These are phyloP conservation scores for Oxytropis ochrocephala DNA, from an alignment of 306 rosid species.

Conservation along the genomic window DNA sequence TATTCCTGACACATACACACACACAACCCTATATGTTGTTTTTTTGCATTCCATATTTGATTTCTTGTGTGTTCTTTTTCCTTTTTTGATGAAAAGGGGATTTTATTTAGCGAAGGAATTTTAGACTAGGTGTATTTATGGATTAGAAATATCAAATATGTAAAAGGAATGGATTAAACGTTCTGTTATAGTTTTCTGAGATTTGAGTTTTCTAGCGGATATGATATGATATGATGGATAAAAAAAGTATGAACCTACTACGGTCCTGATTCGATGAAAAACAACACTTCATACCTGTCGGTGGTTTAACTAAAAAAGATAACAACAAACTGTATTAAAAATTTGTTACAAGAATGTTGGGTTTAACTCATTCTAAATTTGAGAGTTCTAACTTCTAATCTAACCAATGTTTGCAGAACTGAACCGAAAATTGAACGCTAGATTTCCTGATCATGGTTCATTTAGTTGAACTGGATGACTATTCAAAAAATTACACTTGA, in stretches of 20 bases:
- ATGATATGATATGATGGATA: background rate
- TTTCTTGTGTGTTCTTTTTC: background rate
- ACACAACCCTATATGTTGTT: background rate
- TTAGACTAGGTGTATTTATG: background rate
- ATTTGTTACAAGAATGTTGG: background rate
- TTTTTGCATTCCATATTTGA: background rate
- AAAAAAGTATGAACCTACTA: background rate
- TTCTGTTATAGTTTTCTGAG: too few relatives aligned
- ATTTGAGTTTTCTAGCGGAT: background rate
- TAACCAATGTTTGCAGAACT: too few relatives aligned
- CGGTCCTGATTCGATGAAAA: background rate
- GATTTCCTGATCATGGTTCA: too few relatives aligned
- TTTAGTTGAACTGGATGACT: too few relatives aligned
- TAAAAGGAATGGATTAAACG: background rate
- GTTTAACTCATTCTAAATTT: background rate
- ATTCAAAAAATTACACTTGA: too few relatives aligned
- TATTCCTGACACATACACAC: background rate
- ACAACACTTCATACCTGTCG: background rate
- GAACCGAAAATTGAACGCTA: too few relatives aligned
- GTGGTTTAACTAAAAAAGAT: background rate
- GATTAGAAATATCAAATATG: background rate
- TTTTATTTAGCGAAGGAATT: background rate
- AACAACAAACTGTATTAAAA: background rate
- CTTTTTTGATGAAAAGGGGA: background rate
- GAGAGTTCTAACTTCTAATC: too few relatives aligned